These are phyloP conservation scores for Aspergillus ellipticus DNA, from an alignment of 495 filamentous ascomycete genomes.

Conservation along the genomic window DNA sequence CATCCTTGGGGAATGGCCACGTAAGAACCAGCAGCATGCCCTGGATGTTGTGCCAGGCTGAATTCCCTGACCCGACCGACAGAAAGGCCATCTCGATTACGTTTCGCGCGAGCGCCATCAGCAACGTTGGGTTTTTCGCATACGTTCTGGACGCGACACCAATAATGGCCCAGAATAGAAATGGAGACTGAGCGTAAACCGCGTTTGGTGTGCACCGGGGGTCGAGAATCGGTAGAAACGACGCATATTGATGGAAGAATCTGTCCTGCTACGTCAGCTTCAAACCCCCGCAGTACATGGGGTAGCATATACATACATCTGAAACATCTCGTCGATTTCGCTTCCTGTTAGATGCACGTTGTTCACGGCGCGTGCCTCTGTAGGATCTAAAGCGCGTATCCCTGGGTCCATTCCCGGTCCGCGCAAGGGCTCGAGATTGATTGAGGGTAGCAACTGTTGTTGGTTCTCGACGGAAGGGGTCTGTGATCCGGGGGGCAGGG, in stretches of 20 bases:
- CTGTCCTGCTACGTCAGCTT: conserved; percentile 18
- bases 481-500: conserved; percentile 13
- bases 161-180: conserved; percentile 51
- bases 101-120: conserved; percentile 34
- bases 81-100: conserved; percentile 45
- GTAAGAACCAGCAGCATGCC: conserved; percentile 44
- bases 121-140: conserved; percentile 38
- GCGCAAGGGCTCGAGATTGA: conserved; percentile 1
- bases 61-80: conserved; percentile 31
- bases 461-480: conserved; percentile 13
- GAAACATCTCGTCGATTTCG: conserved; percentile 40
- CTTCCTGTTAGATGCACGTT: conserved; percentile 22
- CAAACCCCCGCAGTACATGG: background rate
- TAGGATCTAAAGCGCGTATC: conserved; percentile 11
- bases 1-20: conserved; percentile 49
- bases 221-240: conserved; percentile 45
- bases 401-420: conserved; percentile 4
- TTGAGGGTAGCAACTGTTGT: conserved; percentile 16
- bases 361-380: conserved; percentile 28
- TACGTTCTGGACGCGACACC: conserved; percentile 38
- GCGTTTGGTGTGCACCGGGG: conserved; percentile 35
- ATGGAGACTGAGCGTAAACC: conserved; percentile 41
- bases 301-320: conserved; percentile 19
- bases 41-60: conserved; percentile 46
- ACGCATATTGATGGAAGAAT: conserved; percentile 45